Evolutionary conservation across 306 rosid genomes (phyloP).

Genomic region (Potentilla sterilis): DNA sequence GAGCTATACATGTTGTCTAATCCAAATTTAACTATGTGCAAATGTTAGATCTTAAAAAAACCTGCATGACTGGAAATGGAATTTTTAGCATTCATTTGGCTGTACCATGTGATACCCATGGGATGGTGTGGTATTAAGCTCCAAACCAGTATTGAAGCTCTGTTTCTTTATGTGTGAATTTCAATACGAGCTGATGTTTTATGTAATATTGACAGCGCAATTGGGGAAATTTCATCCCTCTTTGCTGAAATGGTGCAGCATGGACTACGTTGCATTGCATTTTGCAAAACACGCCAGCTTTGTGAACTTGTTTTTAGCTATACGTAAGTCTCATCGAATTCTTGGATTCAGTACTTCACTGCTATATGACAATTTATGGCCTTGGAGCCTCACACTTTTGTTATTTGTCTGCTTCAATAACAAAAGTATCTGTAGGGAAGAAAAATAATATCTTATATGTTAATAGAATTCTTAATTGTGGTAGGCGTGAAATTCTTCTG

Average conservation of each 20-base stretch:
- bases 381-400: constrained; percentile 21
- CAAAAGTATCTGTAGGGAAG: constrained; percentile 11
- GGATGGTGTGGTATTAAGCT: not conserved
- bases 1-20: not conserved
- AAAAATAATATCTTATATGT: constrained; percentile 23
- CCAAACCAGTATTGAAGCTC: not conserved
- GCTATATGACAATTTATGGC: constrained; percentile 16
- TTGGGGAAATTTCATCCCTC: constrained; percentile 61
- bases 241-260: constrained; percentile 98
- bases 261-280: constrained; percentile 92
- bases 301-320: constrained; percentile 77
- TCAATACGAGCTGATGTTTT: constrained; percentile 5
- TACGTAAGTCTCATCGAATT: constrained; percentile 63
- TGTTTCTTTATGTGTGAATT: not conserved
- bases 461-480: constrained; percentile 19
- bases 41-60: not conserved
- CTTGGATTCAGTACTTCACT: constrained; percentile 23
- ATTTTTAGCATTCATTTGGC: not conserved
- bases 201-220: constrained; percentile 56
- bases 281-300: constrained; percentile 86
- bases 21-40: not conserved
- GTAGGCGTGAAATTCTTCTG: constrained; percentile 83
- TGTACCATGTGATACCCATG: not conserved
- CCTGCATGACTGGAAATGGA: not conserved
- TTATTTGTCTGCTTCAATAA: constrained; percentile 11